Conservation (phyloP, 2,329 filamentous ascomycete species). For the Mycosphaerella arachidis region DNA sequence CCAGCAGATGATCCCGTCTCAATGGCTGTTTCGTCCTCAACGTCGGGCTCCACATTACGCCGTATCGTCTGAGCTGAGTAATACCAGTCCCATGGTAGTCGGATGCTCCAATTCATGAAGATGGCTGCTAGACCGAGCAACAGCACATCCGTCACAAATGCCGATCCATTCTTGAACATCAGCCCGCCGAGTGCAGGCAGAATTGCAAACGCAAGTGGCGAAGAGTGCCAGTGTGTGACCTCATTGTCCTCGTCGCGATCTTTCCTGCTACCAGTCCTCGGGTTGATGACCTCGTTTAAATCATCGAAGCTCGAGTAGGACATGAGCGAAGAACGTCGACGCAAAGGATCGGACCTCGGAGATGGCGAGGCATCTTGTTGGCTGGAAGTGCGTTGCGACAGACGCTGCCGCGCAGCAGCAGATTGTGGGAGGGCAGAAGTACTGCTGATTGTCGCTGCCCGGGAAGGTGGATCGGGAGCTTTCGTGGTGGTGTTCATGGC, state of each 20-base stretch:
- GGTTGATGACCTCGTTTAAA: constrained; percentile 65
- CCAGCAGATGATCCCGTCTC: constrained; percentile 22
- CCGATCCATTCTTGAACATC: constrained; percentile 77
- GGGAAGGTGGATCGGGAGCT: constrained; percentile 2
- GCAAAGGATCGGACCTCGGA: constrained; percentile 24
- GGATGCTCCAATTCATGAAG: constrained; percentile 88
- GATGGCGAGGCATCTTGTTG: constrained; percentile 18
- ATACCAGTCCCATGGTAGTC: constrained; percentile 73
- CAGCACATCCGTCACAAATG: constrained; percentile 79
- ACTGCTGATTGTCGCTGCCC: constrained; percentile 6
- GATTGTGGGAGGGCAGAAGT: constrained; percentile 8
- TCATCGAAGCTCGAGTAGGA: constrained; percentile 71
- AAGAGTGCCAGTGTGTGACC: constrained; percentile 67
- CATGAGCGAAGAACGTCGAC: constrained; percentile 67
- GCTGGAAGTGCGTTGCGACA: constrained; percentile 17
- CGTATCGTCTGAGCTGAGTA: constrained; percentile 42
- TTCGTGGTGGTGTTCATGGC: neutral
- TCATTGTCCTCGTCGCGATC: constrained; percentile 43
- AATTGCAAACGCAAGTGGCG: constrained; percentile 78
- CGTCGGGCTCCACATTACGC: constrained; percentile 17
- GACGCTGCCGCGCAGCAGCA: constrained; percentile 19
- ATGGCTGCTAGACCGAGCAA: constrained; percentile 74
- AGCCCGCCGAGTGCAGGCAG: constrained; percentile 81
- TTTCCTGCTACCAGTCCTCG: constrained; percentile 31
- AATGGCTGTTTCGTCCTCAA: constrained; percentile 21